Evolutionary conservation across 768 basidiomycete genomes (phyloP).

Genomic region (Saitozyma podzolica): DNA sequence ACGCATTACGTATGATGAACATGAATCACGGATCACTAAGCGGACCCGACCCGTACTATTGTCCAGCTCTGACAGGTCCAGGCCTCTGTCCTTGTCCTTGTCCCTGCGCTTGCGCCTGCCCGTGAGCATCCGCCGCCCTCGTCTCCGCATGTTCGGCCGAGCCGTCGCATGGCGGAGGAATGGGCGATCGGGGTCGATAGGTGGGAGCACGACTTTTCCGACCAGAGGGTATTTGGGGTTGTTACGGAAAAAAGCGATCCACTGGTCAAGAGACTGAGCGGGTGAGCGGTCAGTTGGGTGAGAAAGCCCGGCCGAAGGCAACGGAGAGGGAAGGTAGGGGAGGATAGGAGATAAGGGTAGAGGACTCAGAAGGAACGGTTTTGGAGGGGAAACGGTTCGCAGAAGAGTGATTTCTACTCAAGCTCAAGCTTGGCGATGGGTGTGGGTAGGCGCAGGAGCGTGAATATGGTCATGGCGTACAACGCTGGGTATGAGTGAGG

Average conservation of each 20-base stretch:
- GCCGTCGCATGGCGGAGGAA: slow-evolving; percentile 41
- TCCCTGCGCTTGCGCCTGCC: background rate
- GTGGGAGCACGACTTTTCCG: slow-evolving; percentile 62
- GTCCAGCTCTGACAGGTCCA: slow-evolving; percentile 12
- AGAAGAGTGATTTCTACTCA: too few species aligned
- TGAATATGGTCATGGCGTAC: too few species aligned
- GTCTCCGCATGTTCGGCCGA: slow-evolving; percentile 10
- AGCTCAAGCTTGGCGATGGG: too few species aligned
- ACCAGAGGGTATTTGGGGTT: slow-evolving; percentile 77
- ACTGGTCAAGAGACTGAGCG: slow-evolving; percentile 70
- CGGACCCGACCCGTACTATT: too few species aligned
- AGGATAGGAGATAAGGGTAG: too few species aligned
- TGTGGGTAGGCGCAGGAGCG: too few species aligned
- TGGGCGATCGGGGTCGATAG: slow-evolving; percentile 46
- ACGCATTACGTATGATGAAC: too few species aligned
- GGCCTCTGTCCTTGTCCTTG: slow-evolving; percentile 5
- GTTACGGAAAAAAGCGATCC: slow-evolving; percentile 85
- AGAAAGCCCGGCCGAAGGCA: background rate
- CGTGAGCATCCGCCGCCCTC: slow-evolving; percentile 4
- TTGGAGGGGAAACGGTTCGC: too few species aligned
- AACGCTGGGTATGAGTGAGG: too few species aligned
- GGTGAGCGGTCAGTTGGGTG: background rate
- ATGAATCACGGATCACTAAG: too few species aligned
- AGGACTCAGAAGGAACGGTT: too few species aligned
- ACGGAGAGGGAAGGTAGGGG: too few species aligned